Conservation (phyloP, 1,139 yeast genomes). For the Saccharomyces hybrid region DNA sequence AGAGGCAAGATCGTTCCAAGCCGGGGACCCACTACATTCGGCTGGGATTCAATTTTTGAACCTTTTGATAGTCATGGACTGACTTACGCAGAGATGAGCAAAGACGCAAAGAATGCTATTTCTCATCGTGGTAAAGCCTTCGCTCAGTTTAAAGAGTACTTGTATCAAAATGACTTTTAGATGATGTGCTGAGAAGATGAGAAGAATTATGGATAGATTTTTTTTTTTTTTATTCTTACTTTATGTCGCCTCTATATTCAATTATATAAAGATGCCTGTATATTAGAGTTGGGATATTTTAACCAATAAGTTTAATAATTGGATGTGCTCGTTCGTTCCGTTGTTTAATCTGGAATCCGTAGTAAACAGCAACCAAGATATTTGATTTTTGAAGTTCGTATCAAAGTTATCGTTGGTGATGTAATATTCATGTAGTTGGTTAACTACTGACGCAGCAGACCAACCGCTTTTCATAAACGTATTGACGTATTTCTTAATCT, state of each 20-base stretch:
- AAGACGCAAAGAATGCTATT: conserved; percentile 63
- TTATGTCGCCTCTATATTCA: neutral
- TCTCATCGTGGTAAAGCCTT: conserved; percentile 86
- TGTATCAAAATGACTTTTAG: conserved; percentile 26
- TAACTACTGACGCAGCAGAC: conserved; percentile 74
- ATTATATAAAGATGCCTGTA: neutral
- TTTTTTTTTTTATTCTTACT: conserved; percentile 4
- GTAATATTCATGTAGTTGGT: conserved; percentile 71
- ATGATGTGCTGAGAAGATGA: neutral
- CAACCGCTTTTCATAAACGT: conserved; percentile 68
- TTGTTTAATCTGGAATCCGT: conserved; percentile 69
- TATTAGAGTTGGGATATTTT: conserved; percentile 41
- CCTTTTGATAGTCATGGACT: conserved; percentile 47
- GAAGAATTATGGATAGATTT: neutral
- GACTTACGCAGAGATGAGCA: conserved; percentile 92
- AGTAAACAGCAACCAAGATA: conserved; percentile 61
- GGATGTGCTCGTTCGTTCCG: conserved; percentile 90
- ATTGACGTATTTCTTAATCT: conserved; percentile 44
- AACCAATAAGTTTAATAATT: conserved; percentile 61
- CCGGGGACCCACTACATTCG: conserved; percentile 76
- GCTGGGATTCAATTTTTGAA: conserved; percentile 90
- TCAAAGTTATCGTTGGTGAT: conserved; percentile 50
- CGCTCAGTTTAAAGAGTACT: conserved; percentile 55
- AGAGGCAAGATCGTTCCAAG: conserved; percentile 65
- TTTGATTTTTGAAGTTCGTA: conserved; percentile 52